Evolutionary conservation across 176 grass and related monocot species (phyloP), one percentile per base, ranked within the genome.

Genomic region (Aegilops longissima): DNA sequence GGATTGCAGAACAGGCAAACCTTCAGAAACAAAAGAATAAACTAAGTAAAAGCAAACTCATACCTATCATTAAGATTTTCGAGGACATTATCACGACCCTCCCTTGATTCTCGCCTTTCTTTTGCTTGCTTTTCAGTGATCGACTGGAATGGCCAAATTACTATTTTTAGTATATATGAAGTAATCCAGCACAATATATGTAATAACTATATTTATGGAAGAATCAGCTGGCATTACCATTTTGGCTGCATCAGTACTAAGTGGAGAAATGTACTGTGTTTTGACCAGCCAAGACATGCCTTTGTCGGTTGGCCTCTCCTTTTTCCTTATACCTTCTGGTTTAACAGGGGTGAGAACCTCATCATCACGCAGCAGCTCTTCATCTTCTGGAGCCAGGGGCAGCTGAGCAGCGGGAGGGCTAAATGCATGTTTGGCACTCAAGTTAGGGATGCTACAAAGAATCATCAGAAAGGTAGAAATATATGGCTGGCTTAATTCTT

Each of bases 271-370:
- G 77, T 99, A 99, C 67, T 99, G 94, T 61, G 97, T 99, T 87
- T 99, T 99, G 78, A 99, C 97, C 90, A 99, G 83, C 97, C 97
- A 99, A 88, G 97, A 94, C 87, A 99, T 89, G 70, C 97, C 97
- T 88, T 96, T 90, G 87, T 99, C 97, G 54, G 94, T 99, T 36
- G 97, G 97, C 30, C 97, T 91, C 64, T 96, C 97, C 87, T 96
- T 99, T 90, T 88, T 90, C 77, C 90, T 96, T 89, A 96, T 96
- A 54, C 97, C 94, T 73, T 96, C 92, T 86, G 82, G 88, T 83
- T 99, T 99, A 85, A 99, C 85, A 85, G 97, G 94, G 63, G 97
- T 99, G 68, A 85, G 88, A 70, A 93, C 89, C 70, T 99, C 94
- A 63, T 94, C 92, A 77, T 99, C 97, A 88, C 89, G 86, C 88